These are phyloP conservation scores for Erodium trifolium DNA, from an alignment of 441 rosid species.

Conservation along the genomic window DNA sequence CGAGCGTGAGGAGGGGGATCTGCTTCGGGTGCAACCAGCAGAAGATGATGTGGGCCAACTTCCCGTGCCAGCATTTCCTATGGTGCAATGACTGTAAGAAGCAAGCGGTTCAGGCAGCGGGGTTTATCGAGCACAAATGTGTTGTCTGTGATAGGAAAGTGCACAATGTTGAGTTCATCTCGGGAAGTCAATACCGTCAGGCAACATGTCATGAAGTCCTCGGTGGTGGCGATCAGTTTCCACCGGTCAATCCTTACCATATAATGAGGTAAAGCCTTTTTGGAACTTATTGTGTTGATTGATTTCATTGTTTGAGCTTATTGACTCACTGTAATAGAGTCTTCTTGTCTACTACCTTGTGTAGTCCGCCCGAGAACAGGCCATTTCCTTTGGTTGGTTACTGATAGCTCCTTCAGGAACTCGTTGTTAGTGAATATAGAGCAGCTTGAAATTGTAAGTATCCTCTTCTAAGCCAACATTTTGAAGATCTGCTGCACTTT, in stretches of 20 bases:
- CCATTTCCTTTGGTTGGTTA: constrained; percentile 14
- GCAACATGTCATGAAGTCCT: constrained; percentile 10
- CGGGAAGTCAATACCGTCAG: constrained; percentile 15
- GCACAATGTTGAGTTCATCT: constrained; percentile 31
- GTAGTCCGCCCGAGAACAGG: constrained; percentile 16
- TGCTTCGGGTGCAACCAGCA: constrained; percentile 63
- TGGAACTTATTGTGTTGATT: neutral
- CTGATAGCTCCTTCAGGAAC: neutral
- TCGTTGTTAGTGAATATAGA: neutral
- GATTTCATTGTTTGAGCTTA: neutral
- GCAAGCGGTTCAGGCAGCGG: constrained; percentile 26
- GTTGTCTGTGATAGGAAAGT: constrained; percentile 62
- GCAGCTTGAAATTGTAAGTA: constrained; percentile 7
- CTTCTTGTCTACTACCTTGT: neutral
- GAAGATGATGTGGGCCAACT: constrained; percentile 47
- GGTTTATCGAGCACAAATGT: constrained; percentile 48
- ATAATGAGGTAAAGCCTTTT: constrained; percentile 17
- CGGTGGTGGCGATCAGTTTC: constrained; percentile 15
- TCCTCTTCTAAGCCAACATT: neutral
- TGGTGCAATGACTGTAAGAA: constrained; percentile 66
- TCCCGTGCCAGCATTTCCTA: constrained; percentile 61
- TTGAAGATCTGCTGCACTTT: no score
- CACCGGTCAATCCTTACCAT: constrained; percentile 14
- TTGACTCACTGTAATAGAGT: neutral
- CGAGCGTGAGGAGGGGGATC: constrained; percentile 31